Conservation (phyloP, 805 yeast genomes). For the Sungouiella thailandica region DNA sequence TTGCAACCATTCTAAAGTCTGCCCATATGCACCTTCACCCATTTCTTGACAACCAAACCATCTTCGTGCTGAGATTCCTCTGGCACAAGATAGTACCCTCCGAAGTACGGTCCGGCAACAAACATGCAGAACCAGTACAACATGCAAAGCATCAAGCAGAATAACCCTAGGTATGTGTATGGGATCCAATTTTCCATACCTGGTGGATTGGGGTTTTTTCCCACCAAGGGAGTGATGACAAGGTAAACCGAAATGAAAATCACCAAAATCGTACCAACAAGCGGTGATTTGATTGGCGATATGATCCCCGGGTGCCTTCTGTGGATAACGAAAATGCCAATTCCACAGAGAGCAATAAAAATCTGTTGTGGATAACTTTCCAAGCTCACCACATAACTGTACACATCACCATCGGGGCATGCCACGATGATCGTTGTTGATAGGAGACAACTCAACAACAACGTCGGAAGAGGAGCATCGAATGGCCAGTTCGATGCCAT, state of each 20-base stretch:
- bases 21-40: conserved; percentile 46
- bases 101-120: conserved; percentile 39
- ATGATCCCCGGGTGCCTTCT: conserved; percentile 41
- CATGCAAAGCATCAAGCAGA: conserved; percentile 40
- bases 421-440: conserved; percentile 35
- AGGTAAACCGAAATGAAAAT: conserved; percentile 44
- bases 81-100: conserved; percentile 42
- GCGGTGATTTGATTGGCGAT: conserved; percentile 50
- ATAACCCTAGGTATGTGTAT: conserved; percentile 43
- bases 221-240: conserved; percentile 45
- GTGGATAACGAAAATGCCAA: conserved; percentile 55
- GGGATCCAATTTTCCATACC: conserved; percentile 43
- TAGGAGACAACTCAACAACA: conserved; percentile 39
- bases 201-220: conserved; percentile 33
- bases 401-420: conserved; percentile 46
- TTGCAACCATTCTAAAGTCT: neutral
- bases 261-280: conserved; percentile 44
- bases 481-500: conserved; percentile 54
- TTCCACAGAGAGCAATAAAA: conserved; percentile 47
- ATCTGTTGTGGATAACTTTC: conserved; percentile 50
- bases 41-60: conserved; percentile 52
- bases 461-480: conserved; percentile 52
- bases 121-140: conserved; percentile 55
- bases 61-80: conserved; percentile 43
- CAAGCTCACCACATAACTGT: conserved; percentile 46